Evolutionary conservation across 2,329 filamentous ascomycete genomes (phyloP).

Genomic region (Apiospora marii): DNA sequence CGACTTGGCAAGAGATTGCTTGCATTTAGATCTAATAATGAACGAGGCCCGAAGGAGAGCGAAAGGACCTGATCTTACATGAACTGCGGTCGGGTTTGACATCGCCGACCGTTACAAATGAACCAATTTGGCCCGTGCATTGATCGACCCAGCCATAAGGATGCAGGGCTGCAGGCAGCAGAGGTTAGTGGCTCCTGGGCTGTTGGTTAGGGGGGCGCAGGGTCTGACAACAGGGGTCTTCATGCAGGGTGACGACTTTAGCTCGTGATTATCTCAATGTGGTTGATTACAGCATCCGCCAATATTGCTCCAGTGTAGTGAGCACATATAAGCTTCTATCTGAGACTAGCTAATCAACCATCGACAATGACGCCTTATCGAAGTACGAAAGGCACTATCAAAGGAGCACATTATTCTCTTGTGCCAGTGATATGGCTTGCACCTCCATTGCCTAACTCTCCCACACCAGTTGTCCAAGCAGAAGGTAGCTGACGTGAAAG

Average conservation of each 20-base stretch:
- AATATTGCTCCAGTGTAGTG: no score
- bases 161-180: neutral
- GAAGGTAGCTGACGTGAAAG: no score
- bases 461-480: no score
- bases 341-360: neutral
- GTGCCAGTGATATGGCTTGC: no score
- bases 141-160: neutral
- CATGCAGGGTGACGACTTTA: neutral
- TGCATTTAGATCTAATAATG: neutral
- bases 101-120: neutral
- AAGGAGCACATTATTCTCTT: no score
- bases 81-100: neutral
- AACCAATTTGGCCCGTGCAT: neutral
- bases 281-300: neutral
- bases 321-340: no score
- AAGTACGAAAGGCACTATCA: no score
- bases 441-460: no score
- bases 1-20: neutral
- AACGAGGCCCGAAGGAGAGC: neutral
- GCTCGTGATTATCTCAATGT: neutral
- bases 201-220: neutral
- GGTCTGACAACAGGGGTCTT: neutral
- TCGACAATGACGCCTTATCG: no score
- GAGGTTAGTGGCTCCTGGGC: neutral
- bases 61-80: neutral